Base-by-base conservation (phyloP, 495 filamentous ascomycete genomes). In the Margaritispora aquatica region DNA sequence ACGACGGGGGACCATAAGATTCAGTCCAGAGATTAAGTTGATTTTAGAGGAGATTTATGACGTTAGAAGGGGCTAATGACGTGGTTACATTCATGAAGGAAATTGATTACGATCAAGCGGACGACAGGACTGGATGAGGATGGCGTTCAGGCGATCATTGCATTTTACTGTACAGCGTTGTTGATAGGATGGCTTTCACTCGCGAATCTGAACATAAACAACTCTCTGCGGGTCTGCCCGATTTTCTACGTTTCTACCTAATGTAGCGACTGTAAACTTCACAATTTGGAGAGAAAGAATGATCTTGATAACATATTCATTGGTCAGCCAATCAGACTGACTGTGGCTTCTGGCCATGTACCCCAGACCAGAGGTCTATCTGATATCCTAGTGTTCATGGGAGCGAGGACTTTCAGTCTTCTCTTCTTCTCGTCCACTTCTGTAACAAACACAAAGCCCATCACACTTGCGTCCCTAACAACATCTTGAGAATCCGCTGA, bases 381-480 rank as follows among this genome's bases (percentile, higher is more conserved):
- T 48, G 59, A 58, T 51, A 96, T 73, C 36, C 88, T 81, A 10
- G 89, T 90, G 31, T 84, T 88, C 52, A 95, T 81, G 4, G 94
- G 93, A 1, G 87, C 85, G 38, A 98, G 76, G 17, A 96, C 77
- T 60, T 89, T 86, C 52, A 97, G 75, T 69, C 87, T 88, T 55
- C 84, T 84, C 73, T 88, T 89, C 54, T 90, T 86, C 51, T 86
- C 87, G 63, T 99, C 93, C 8, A 97, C 92, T 51, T 94, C 88
- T 0, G 87, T 82, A 29, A 99, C 86, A 68, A 95, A 96, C 36
- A 96, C 80, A 71, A 95, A 97, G 5, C 94, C 94, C 78, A 95
- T 86, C 20, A 97, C 84, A 41, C 87, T 90, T 0, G 92, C 86
- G 63, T 94, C 88, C 13, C 88, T 84, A 47, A 98, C 85, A 4